Evolutionary conservation across 441 rosid genomes (phyloP), one percentile per base, ranked within the genome.

Genomic region (Daphne laureola): DNA sequence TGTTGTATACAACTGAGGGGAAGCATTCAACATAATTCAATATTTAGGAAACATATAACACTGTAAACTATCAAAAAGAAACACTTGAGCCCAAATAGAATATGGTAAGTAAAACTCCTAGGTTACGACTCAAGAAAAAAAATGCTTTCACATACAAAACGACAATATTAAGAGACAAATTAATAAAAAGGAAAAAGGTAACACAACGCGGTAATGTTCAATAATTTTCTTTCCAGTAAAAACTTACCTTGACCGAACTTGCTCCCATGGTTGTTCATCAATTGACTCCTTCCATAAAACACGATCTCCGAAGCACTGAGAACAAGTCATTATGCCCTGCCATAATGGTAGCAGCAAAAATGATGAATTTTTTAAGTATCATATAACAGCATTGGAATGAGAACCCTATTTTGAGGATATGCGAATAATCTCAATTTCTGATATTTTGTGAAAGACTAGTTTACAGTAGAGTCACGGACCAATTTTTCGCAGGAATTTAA

Each of bases 281-380:
- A 88, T 84, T 41, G 90, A 83, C 81, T 91, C 98, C 71, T 86
- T 91, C 98, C 98, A 91, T 60, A 86, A 73, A 35, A 91, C 98
- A 66, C 98, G 76, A 53, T 91, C 98, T 14, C 98, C 98, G 51
- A 63, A 79, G 75, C 96, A 91, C 50, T 68, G 82, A 13, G n/a
- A 59, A 70, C 98, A 91, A 53, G 89, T 86, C 80, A 82, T 74
- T 66, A 82, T 76, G 54, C 96, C 96, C 98, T 91, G 71, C 59
- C 49, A 65, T 35, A 21, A 72, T 27, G 17, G 31, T 18, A 17
- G 55, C 23, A 27, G 13, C 16, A 9, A 49, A 18, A 56, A 50
- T 43, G 51, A 53, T 27, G 16, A 9, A 25, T 51, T 8, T 13
- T 15, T 11, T 53, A 59, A 41, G 8, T 27, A 27, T 27, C 35